These are phyloP conservation scores for Purpureocillium lavendulum DNA, from an alignment of 2,329 filamentous ascomycete genomes.

Conservation along the genomic window DNA sequence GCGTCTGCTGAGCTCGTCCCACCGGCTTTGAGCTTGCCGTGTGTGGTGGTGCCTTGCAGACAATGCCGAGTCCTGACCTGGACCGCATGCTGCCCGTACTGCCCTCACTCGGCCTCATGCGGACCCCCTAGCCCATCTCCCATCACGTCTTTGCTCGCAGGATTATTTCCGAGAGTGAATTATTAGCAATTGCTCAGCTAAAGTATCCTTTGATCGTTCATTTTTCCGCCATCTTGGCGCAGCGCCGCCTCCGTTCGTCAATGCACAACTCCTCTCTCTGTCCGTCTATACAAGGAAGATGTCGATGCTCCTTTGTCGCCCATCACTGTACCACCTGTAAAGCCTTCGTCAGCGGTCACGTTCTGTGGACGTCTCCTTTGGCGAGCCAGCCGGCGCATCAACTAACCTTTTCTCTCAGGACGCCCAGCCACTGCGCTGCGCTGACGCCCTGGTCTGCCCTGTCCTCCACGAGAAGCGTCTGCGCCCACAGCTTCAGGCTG, in stretches of 20 bases:
- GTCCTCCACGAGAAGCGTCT: conserved; percentile 92
- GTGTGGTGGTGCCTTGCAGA: no score
- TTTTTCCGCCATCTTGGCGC: background rate
- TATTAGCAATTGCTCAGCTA: no score
- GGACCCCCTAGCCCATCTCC: no score
- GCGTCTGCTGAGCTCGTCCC: no score
- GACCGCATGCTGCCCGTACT: no score
- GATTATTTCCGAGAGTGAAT: no score
- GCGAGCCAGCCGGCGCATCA: background rate
- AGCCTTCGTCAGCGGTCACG: background rate
- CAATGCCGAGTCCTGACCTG: no score
- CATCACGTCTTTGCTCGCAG: no score
- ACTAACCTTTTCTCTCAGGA: conserved; percentile 83
- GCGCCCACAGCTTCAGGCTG: conserved; percentile 90
- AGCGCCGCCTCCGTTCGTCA: background rate
- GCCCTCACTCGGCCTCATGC: no score
- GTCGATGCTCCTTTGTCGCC: background rate
- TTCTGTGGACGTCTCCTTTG: background rate
- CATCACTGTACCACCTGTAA: conserved; percentile 4
- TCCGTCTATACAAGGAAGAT: conserved; percentile 2
- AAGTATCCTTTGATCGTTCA: no score
- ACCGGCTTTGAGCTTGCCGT: no score
- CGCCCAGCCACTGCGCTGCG: conserved; percentile 87
- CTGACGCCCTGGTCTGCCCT: conserved; percentile 89
- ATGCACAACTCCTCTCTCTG: no score